Evolutionary conservation across 805 yeast species (phyloP), one percentile per base, ranked within the genome.

Genomic region (Metahyphopichia silvanorum): DNA sequence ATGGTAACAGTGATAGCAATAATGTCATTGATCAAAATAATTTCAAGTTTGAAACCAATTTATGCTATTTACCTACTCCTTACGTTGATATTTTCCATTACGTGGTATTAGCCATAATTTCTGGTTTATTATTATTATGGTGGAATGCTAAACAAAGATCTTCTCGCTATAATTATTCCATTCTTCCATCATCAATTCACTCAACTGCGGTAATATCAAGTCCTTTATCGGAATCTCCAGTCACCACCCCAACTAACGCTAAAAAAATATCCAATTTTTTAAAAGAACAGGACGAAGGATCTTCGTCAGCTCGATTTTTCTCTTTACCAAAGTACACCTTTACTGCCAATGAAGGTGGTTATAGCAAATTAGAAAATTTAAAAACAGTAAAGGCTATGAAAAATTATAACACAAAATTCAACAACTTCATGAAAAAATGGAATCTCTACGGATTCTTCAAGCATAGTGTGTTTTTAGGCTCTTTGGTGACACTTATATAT

Each of bases 1-100:
- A 39, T 24, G 9, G 25, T 16, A 35, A 40, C 16, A 32, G 25
- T 6, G 28, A 29, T n/a, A 12, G 18, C 8, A 9, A 25, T n/a
- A 15, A 10, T 12, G 6, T 9, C 6, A 25, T 9, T 2, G 34
- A 34, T 3, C 34, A 26, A 10, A 21, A 34, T 6, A 15, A 32
- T 11, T 39, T 55, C 24, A 20, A 33, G 21, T 69, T 61, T 44
- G 44, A 49, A n/a, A 68, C 73, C 13, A 45, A 57, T 14, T 49
- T 71, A 16, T 73, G 79, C 46, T 66, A 66, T 47, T 46, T 70
- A 21, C 74, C 71, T 4, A 55, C 56, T 5, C 78, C 79, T 4
- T 72, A 71, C 42, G 35, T 54, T 21, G 70, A 69, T 35, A 55
- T 71, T 1, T 39, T 49, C 8, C 38, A 53, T 33, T 73, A 73